Conservation (phyloP, 192 early-diverging fungal species). For the Backusella tarrabulga region DNA sequence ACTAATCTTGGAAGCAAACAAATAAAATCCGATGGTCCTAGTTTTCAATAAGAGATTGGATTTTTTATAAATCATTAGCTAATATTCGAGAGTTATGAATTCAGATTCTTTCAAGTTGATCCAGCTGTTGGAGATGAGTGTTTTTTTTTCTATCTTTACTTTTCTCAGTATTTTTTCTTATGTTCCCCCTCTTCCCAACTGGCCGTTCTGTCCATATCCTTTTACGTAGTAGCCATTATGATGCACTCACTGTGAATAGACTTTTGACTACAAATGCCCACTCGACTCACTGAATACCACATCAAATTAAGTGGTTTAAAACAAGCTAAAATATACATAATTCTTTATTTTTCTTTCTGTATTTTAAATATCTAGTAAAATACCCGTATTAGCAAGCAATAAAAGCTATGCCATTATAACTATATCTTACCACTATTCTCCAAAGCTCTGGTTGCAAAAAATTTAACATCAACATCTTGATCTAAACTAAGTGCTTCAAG, state of each 20-base stretch:
- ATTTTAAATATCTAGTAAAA: not conserved
- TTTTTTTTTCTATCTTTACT: not conserved
- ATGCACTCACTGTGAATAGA: not conserved
- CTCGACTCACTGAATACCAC: not conserved
- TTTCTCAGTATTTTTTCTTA: not conserved
- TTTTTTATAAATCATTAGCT: not conserved
- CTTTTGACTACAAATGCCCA: not conserved
- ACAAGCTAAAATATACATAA: not conserved
- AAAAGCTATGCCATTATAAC: not conserved
- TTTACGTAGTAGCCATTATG: not conserved
- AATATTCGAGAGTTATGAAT: not conserved
- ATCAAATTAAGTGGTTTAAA: not conserved
- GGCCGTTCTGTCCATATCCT: not conserved
- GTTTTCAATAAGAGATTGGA: not conserved
- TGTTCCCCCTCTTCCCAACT: not conserved
- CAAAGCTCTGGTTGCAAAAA: slow-evolving; percentile 82
- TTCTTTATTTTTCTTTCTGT: not conserved
- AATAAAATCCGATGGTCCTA: not conserved
- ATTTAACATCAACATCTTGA: slow-evolving; percentile 91
- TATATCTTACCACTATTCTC: slow-evolving; percentile 29
- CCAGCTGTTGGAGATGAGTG: not conserved
- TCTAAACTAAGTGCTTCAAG: slow-evolving; percentile 86
- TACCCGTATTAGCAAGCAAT: not conserved
- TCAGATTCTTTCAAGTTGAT: not conserved
- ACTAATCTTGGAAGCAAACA: not conserved